A percentile compares a stretch with the other conserved stretches of the same genome.
phyloP scores from a whole-genome alignment of 2,329 filamentous ascomycete species.

The Rutstroemia sp. region DNA sequence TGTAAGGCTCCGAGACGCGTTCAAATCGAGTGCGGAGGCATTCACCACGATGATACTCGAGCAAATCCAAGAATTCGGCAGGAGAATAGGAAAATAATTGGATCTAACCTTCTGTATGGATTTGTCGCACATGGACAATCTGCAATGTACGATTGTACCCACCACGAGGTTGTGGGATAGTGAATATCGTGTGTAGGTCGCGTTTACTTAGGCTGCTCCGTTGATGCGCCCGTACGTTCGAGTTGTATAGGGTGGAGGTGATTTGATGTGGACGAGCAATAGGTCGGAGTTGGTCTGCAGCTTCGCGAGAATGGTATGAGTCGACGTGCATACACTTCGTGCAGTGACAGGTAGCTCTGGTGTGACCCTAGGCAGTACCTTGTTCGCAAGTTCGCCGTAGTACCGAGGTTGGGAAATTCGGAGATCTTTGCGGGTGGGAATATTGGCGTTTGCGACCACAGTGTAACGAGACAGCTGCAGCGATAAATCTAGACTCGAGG shows the following conservation, averaged over 20 bases:
- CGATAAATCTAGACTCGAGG: background rate
- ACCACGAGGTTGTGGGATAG: slow-evolving; percentile 9
- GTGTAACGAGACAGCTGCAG: no score
- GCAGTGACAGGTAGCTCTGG: background rate
- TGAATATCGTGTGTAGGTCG: background rate
- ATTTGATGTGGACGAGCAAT: background rate
- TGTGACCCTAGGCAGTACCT: background rate
- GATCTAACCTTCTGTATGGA: slow-evolving; percentile 13
- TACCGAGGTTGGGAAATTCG: background rate
- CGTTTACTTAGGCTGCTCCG: background rate
- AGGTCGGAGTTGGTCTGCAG: background rate
- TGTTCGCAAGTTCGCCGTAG: background rate
- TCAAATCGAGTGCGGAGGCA: slow-evolving; percentile 4
- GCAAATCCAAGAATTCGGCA: slow-evolving; percentile 11
- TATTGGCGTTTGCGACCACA: no score
- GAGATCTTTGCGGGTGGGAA: no score
- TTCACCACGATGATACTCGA: slow-evolving; percentile 13
- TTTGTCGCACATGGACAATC: background rate
- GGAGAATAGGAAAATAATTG: slow-evolving; percentile 15
- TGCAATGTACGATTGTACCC: slow-evolving; percentile 1
- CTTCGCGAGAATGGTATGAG: background rate
- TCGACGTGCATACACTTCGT: background rate
- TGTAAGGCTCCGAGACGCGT: slow-evolving; percentile 17
- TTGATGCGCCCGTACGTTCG: background rate
- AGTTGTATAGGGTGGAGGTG: background rate